Base-by-base conservation (phyloP, 768 basidiomycete species). In the Collybia nuda region DNA sequence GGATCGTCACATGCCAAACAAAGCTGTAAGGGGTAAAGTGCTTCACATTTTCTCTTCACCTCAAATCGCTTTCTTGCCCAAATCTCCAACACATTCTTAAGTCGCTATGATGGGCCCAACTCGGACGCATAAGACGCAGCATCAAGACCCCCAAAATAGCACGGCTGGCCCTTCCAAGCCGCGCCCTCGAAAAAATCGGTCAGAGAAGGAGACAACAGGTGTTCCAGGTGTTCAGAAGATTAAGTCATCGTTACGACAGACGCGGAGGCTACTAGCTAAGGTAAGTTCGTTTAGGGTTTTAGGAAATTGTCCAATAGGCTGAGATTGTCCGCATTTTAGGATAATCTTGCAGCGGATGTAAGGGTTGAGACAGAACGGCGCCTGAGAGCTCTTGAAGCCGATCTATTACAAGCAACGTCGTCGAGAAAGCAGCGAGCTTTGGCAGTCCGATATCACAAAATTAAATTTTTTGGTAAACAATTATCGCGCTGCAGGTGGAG, bases 391-490 rank as follows among this genome's bases (percentile, higher is more conserved):
- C 78, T 97, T 2, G 84, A 95, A 63, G 77, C 70, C 6, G 92
- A 93, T 57, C 75, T 94, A 12, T 77, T 71, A 21, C 76, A 73
- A 48, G 87, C 87, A 0, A 84, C 89, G 67, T 60, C 65, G 19
- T 75, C 78, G 29, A 77, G 77, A 41, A 86, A 85, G 63, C 90
- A 92, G 66, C 81, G 88, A 40, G 72, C 84, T 38, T 74, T 90
- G 58, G 89, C 90, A 0, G 68, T 79, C 36, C 81, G 81, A 54
- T 98, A 98, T 67, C 93, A 94, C 59, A 92, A 85, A 72, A 73
- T 94, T 60, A 95, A 93, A 66, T 98, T 98, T 71, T 97, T 98
- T 55, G 94, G 93, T 94, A 54, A 56, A 76, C 65, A n/a, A 35
- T 1, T 17, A 11, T 32, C 14, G 9, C 32, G 32, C 32, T 32